phyloP scores from a whole-genome alignment of 352 stramenopile species.

The Pythium aphanidermatum region DNA sequence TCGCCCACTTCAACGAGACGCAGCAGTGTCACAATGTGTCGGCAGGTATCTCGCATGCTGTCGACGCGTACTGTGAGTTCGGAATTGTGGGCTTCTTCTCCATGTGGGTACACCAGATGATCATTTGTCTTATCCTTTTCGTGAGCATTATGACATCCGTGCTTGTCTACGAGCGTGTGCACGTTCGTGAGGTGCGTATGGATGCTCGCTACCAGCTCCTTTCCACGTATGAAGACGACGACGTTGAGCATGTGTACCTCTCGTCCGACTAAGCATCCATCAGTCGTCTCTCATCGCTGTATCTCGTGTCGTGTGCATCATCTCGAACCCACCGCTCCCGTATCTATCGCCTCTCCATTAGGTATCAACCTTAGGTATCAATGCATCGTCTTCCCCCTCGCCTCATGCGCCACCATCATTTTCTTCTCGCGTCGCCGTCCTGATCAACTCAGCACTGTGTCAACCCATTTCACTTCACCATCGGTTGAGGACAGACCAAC shows the following conservation, averaged over 20 bases:
- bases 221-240: conserved; percentile 74
- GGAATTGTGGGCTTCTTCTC: conserved; percentile 80
- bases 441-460: too few relatives aligned
- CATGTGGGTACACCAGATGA: conserved; percentile 82
- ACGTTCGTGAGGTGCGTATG: conserved; percentile 47
- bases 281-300: neutral
- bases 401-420: too few relatives aligned
- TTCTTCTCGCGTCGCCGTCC: too few relatives aligned
- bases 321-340: too few relatives aligned
- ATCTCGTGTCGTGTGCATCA: too few relatives aligned
- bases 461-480: too few relatives aligned
- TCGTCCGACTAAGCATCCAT: conserved; percentile 38
- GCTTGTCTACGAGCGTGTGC: conserved; percentile 72
- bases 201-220: conserved; percentile 71
- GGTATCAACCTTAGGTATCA: too few relatives aligned
- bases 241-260: conserved; percentile 76
- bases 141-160: conserved; percentile 63
- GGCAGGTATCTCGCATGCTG: conserved; percentile 36
- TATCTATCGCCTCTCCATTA: too few relatives aligned
- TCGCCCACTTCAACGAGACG: conserved; percentile 32
- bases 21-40: conserved; percentile 50
- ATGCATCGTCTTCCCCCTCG: too few relatives aligned
- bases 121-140: conserved; percentile 73
- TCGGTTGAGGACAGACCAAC: too few relatives aligned
- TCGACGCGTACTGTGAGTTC: conserved; percentile 67